These are phyloP conservation scores for Boehmeria nivea DNA, from an alignment of 306 rosid species.

Conservation along the genomic window DNA sequence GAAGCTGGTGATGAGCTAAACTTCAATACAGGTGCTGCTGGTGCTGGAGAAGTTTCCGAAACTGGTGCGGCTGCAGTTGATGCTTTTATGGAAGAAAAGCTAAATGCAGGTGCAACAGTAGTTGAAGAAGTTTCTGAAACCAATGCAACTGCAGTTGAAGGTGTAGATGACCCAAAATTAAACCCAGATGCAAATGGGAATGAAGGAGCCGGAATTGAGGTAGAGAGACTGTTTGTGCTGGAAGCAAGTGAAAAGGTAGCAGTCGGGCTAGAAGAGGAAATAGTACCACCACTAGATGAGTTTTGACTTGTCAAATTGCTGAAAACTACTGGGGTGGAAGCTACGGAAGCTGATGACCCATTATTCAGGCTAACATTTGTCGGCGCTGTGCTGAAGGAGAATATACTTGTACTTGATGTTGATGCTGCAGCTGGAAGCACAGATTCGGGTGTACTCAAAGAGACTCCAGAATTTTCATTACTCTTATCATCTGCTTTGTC, in stretches of 20 bases:
- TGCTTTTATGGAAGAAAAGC: conserved; percentile 31
- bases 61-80: conserved; percentile 27
- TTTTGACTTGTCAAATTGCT: conserved; percentile 40
- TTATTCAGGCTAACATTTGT: conserved; percentile 37
- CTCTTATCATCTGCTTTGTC: conserved; percentile 31
- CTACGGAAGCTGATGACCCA: conserved; percentile 40
- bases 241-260: conserved; percentile 22
- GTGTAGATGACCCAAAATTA: conserved; percentile 35
- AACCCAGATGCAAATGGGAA: conserved; percentile 30
- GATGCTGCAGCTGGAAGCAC: conserved; percentile 37
- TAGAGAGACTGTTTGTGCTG: conserved; percentile 9
- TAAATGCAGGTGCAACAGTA: conserved; percentile 32
- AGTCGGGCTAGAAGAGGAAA: conserved; percentile 21
- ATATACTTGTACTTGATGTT: conserved; percentile 29
- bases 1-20: conserved; percentile 29
- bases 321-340: conserved; percentile 28
- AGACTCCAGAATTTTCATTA: conserved; percentile 27
- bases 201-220: conserved; percentile 22
- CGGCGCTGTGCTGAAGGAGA: conserved; percentile 28
- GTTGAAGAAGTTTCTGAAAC: conserved; percentile 32
- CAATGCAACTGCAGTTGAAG: conserved; percentile 17
- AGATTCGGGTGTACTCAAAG: conserved; percentile 33
- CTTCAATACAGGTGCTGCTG: conserved; percentile 34
- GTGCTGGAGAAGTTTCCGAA: conserved; percentile 32
- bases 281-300: too few species aligned